Percentiles rank a stretch among this genome's conserved stretches.
Conservation (phyloP, 139 green algal genomes). For the Gonium pectorale region DNA sequence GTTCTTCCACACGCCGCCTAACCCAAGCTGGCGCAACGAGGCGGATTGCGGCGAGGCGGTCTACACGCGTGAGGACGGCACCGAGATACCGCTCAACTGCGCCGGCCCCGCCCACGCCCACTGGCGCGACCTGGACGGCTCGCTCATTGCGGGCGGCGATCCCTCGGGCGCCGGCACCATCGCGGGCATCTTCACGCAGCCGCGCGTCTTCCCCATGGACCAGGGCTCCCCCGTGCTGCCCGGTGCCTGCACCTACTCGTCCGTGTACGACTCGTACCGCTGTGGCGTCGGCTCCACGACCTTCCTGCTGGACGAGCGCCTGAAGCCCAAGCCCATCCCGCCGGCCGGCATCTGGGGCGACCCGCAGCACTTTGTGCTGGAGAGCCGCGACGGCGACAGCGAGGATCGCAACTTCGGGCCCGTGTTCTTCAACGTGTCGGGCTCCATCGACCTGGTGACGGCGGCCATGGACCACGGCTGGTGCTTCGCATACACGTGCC, state of each 20-base stretch:
- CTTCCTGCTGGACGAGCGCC: conserved; percentile 32
- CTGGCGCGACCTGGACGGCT: conserved; percentile 64
- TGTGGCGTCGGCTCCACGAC: conserved; percentile 31
- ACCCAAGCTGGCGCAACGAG: conserved; percentile 61
- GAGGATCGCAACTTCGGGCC: conserved; percentile 72
- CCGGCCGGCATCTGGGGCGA: conserved; percentile 58
- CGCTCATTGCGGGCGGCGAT: background rate
- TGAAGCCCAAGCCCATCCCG: conserved; percentile 53
- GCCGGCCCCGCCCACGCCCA: conserved; percentile 60
- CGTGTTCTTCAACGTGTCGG: conserved; percentile 57
- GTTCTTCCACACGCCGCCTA: conserved; percentile 40
- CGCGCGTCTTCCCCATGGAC: conserved; percentile 36
- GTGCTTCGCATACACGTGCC: conserved; percentile 72
- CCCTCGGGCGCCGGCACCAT: background rate
- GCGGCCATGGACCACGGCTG: conserved; percentile 70
- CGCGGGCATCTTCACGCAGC: background rate
- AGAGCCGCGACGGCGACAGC: conserved; percentile 65
- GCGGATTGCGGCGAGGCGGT: conserved; percentile 50
- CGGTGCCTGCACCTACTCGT: conserved; percentile 55
- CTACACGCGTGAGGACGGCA: conserved; percentile 30
- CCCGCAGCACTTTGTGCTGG: conserved; percentile 67
- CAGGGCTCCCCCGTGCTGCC: conserved; percentile 53
- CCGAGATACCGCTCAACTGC: conserved; percentile 65
- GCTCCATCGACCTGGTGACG: conserved; percentile 48
- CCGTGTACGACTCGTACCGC: conserved; percentile 40